Conservation (phyloP, 2,329 filamentous ascomycete genomes). For the Periconia sp. region DNA sequence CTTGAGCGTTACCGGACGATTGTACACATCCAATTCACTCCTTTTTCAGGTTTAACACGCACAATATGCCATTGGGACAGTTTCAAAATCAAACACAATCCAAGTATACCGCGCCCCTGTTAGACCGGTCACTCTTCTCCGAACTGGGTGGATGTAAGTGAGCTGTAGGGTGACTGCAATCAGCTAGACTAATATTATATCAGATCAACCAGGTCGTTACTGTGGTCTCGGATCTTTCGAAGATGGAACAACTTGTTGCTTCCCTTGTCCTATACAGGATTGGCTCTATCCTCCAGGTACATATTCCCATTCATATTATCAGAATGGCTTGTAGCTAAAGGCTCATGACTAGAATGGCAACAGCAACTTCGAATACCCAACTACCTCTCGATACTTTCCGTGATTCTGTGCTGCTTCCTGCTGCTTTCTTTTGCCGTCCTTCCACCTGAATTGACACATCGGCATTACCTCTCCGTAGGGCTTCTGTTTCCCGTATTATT, state of each 20-base stretch:
- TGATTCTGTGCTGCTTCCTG: slow-evolving; percentile 71
- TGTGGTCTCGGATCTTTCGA: slow-evolving; percentile 50
- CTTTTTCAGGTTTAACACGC: neutral
- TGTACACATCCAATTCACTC: too few relatives aligned
- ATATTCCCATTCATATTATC: neutral
- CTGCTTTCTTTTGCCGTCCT: slow-evolving; percentile 76
- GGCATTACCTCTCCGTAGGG: slow-evolving; percentile 84
- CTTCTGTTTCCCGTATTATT: slow-evolving; percentile 69
- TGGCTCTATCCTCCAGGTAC: slow-evolving; percentile 65
- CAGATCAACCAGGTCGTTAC: slow-evolving; percentile 55
- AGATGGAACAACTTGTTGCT: slow-evolving; percentile 65
- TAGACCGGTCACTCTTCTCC: slow-evolving; percentile 22
- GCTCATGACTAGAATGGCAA: slow-evolving; percentile 18
- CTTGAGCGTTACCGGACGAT: too few relatives aligned
- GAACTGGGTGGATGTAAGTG: slow-evolving; percentile 24
- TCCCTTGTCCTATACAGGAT: slow-evolving; percentile 80
- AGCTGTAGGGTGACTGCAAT: neutral
- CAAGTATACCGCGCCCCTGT: slow-evolving; percentile 23
- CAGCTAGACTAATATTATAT: neutral
- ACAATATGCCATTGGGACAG: slow-evolving; percentile 9
- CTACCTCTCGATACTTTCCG: slow-evolving; percentile 73
- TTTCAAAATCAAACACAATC: slow-evolving; percentile 17
- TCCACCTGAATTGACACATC: slow-evolving; percentile 79
- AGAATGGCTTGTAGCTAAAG: neutral
- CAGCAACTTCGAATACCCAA: slow-evolving; percentile 58